Evolutionary conservation across 2,329 filamentous ascomycete genomes (phyloP), one percentile per base, ranked within the genome.

Genomic region (Diaporthe australafricana): DNA sequence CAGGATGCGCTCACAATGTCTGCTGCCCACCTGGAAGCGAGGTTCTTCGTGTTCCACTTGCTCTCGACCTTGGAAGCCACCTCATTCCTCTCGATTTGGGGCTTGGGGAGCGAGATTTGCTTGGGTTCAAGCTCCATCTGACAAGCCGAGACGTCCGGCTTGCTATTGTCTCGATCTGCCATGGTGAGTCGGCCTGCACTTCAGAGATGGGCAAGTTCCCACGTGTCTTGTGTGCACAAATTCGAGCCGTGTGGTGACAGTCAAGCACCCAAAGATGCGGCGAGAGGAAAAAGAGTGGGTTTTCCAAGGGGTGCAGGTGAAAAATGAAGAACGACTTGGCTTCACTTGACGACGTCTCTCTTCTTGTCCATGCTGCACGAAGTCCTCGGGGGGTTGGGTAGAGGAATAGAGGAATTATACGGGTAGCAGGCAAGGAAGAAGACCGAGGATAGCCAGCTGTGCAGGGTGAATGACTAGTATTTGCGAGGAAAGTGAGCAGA

Each of bases 11-110:
- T 91, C 55, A 88, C 81, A 27, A 89, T 81, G 83, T 98, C 94
- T 20, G 90, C 88, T 53, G 86, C 89, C 16, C 97, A 79, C 67
- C 94, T 88, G 75, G 87, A 81, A 17, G 88, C 88, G 70, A 97
- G 82, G 76, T 93, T 92, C 75, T 90, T 88, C 30, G 93, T 95
- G 81, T 97, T 97, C 93, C 93, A 96, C 81, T 76, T 75, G 32
- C 40, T 63, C 32, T 67, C 55, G 22, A 40, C 35, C 20, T 52
- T 68, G 30, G 47, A 12, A 17, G 45, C 69, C 47, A 30, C 40
- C 14, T 71, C 71, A 40, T 40, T 40, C 38, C 32, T 55, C 60
- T 47, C 71, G 60, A 62, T 32, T 4, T 66, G 40, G 27, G 72
- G 8, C 11, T 68, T 55, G 17, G 71, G n/a, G 12, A 68, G 68